Evolutionary conservation across 139 green algal genomes (phyloP), one percentile per base, ranked within the genome.

Genomic region (Picochlorum sp.): DNA sequence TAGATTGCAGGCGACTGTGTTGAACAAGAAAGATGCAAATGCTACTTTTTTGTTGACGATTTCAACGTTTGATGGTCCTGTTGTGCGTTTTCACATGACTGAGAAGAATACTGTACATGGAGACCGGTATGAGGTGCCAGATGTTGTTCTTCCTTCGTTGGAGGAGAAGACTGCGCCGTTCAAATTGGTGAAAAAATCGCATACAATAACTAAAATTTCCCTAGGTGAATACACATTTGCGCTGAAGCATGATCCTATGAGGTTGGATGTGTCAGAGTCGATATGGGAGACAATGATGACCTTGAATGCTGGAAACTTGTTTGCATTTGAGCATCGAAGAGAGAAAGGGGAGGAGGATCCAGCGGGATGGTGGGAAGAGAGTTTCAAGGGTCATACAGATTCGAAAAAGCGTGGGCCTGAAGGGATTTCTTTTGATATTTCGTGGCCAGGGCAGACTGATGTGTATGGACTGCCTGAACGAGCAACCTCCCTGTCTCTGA

Each of bases 381-480:
- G 65, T 15, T 99, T 97, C 77, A 84, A 88, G 16, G 63, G 55
- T 34, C 88, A 95, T 72, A 71, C 64, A 4, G 90, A 97, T 86
- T 80, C 68, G 41, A 95, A 95, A 78, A 85, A 83, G 6, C 78
- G 83, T 20, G 94, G 94, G 1, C 94, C 94, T 13, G 74, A 90
- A 67, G 86, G 80, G n/a, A 83, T 99, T 49, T 86, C 84, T 11
- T 81, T 97, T 18, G 94, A 99, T 71, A 65, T 98, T 3, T 61
- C 61, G 3, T 98, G 97, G 65, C 81, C 82, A 18, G 80, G 74
- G 4, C 68, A 77, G 13, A 21, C 80, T 15, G 83, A 97, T 62
- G 82, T 97, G 41, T 98, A 96, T 71, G 94, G 94, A 59, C 81
- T 99, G 6, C 94, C 94, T 1, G 89, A 99, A 79, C 88, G 80